phyloP scores from a whole-genome alignment of 352 stramenopile genomes.

The Aphanomyces invadans region DNA sequence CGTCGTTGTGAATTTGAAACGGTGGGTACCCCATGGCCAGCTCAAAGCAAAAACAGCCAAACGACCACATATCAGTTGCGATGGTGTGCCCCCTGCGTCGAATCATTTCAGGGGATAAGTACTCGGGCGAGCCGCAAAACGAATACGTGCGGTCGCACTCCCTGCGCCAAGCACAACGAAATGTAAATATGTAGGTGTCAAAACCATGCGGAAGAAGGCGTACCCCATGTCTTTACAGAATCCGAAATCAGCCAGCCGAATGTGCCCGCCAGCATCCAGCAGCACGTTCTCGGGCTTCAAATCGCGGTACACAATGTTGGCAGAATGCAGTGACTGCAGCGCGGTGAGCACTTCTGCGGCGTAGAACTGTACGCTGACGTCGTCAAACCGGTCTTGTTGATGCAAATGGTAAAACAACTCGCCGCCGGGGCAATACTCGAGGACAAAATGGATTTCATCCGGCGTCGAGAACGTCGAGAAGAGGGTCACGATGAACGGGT shows the following conservation, averaged over 20 bases:
- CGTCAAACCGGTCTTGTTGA: conserved; percentile 71
- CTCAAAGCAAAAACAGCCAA: conserved; percentile 80
- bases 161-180: neutral
- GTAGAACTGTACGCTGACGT: conserved; percentile 59
- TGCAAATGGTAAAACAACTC: conserved; percentile 84
- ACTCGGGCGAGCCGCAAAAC: conserved; percentile 79
- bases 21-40: conserved; percentile 60
- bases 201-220: neutral
- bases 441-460: conserved; percentile 70
- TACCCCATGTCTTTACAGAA: conserved; percentile 54
- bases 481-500: conserved; percentile 76
- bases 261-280: conserved; percentile 60
- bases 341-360: conserved; percentile 61
- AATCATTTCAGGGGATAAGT: conserved; percentile 82
- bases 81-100: conserved; percentile 56
- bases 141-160: conserved; percentile 49
- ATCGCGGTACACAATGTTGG: conserved; percentile 51
- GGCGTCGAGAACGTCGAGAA: conserved; percentile 67
- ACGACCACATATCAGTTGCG: conserved; percentile 82
- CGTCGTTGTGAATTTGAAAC: conserved; percentile 48
- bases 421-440: conserved; percentile 77
- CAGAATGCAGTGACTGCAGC: conserved; percentile 41
- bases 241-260: conserved; percentile 78
- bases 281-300: conserved; percentile 78
- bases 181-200: too few relatives aligned